Evolutionary conservation across 225 moss, liverwort and hornwort species (phyloP).

Genomic region (Pleurozium schreberi): DNA sequence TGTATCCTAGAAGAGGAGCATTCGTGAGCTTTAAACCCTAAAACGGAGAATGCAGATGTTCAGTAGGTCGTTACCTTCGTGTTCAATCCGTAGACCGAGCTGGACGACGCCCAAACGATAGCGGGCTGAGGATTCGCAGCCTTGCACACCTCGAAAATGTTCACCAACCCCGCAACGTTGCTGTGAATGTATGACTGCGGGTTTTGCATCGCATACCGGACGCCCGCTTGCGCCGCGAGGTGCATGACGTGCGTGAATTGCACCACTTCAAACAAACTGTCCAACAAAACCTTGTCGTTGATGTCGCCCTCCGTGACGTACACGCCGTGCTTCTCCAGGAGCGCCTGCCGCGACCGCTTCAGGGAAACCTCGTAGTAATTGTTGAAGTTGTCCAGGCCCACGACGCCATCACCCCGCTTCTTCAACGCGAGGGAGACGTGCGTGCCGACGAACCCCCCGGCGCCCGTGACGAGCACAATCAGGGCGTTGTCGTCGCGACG

Average conservation of each 20-base stretch:
- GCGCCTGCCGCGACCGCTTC: slow-evolving; percentile 35
- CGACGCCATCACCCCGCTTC: slow-evolving; percentile 45
- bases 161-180: slow-evolving; percentile 36
- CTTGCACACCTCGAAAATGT: slow-evolving; percentile 38
- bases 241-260: slow-evolving; percentile 46
- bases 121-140: slow-evolving; percentile 36
- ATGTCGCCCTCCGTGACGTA: slow-evolving; percentile 42
- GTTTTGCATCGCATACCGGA: slow-evolving; percentile 42
- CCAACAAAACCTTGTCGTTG: slow-evolving; percentile 23
- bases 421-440: slow-evolving; percentile 41
- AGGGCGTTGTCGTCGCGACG: slow-evolving; percentile 22
- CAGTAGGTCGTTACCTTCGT: slow-evolving; percentile 6
- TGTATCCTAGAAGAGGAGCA: no score
- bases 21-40: background rate
- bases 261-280: slow-evolving; percentile 30
- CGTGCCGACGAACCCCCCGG: slow-evolving; percentile 40
- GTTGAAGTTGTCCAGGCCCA: slow-evolving; percentile 47
- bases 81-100: slow-evolving; percentile 49
- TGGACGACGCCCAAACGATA: slow-evolving; percentile 48
- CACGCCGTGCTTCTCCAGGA: slow-evolving; percentile 30
- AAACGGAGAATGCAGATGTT: background rate
- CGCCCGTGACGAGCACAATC: slow-evolving; percentile 41
- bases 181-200: slow-evolving; percentile 36
- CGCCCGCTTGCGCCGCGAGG: slow-evolving; percentile 28
- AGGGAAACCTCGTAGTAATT: slow-evolving; percentile 36